These are phyloP conservation scores for Tetradesmus obliquus DNA, from an alignment of 139 green algal species.

Conservation along the genomic window DNA sequence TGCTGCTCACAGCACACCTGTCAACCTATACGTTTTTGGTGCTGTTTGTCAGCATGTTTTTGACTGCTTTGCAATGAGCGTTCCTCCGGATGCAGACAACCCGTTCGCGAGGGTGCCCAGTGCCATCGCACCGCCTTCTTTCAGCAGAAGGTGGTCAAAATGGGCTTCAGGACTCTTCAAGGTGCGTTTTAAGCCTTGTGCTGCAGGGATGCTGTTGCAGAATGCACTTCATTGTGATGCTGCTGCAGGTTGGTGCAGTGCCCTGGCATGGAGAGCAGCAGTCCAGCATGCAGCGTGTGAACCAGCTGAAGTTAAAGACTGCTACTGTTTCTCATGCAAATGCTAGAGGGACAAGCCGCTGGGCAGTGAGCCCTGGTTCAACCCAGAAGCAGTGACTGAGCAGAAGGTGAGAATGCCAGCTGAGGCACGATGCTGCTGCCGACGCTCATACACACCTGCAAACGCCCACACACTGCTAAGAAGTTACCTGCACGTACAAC, in stretches of 20 bases:
- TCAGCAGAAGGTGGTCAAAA: slow-evolving; percentile 26
- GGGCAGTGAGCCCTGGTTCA: slow-evolving; percentile 47
- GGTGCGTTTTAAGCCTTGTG: background rate
- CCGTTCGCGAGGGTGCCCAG: background rate
- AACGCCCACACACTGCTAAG: background rate
- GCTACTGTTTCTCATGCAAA: background rate
- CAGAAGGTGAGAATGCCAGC: slow-evolving; percentile 25
- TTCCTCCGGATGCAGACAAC: background rate
- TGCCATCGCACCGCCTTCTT: background rate
- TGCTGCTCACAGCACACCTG: background rate
- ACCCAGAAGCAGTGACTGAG: slow-evolving; percentile 35
- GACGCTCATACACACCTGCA: too few relatives aligned
- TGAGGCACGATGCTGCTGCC: background rate
- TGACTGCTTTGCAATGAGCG: background rate
- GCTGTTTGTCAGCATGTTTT: background rate
- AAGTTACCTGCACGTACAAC: background rate
- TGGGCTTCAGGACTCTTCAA: slow-evolving; percentile 37
- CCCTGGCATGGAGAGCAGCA: background rate
- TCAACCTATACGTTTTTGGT: background rate
- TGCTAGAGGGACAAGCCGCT: slow-evolving; percentile 43
- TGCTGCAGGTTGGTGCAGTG: background rate
- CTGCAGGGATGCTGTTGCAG: background rate
- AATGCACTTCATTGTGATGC: slow-evolving; percentile 6
- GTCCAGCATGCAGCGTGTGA: background rate
- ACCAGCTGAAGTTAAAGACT: background rate